Evolutionary conservation across 495 filamentous ascomycete genomes (phyloP).

Genomic region (Annulohypoxylon bovei): DNA sequence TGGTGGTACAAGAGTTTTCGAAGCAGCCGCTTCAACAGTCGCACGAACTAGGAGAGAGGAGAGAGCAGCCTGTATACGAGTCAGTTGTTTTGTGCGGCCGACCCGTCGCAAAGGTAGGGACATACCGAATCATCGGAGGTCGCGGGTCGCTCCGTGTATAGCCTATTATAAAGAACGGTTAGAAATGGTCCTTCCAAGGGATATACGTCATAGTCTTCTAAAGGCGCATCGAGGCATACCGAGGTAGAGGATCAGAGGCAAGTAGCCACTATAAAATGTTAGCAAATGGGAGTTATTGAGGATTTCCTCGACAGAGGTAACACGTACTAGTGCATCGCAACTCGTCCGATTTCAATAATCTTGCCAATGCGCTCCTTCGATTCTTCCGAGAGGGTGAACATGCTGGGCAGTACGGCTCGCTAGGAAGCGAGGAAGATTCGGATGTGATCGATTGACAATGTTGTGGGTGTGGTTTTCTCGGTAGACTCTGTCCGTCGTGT

Average conservation of each 20-base stretch:
- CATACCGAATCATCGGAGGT: conserved; percentile 91
- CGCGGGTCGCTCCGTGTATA: conserved; percentile 93
- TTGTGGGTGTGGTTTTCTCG: not conserved
- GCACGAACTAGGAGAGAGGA: conserved; percentile 66
- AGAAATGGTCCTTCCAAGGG: not conserved
- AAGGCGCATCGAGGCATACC: conserved; percentile 65
- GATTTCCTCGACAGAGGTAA: not conserved
- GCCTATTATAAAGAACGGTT: conserved; percentile 62
- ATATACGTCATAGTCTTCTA: conserved; percentile 5
- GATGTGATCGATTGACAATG: no score
- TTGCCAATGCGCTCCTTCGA: conserved; percentile 98
- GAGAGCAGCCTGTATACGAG: conserved; percentile 70
- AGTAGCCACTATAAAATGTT: conserved; percentile 76
- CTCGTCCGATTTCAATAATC: conserved; percentile 90
- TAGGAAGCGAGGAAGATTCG: not conserved
- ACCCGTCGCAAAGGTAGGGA: conserved; percentile 1
- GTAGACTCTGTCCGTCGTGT: not conserved
- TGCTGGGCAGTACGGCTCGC: conserved; percentile 51
- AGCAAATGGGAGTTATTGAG: not conserved
- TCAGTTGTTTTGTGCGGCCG: conserved; percentile 7
- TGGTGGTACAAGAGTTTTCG: conserved; percentile 2
- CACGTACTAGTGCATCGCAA: conserved; percentile 97
- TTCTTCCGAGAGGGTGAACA: conserved; percentile 95
- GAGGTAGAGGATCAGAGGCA: conserved; percentile 96
- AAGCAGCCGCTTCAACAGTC: not conserved